A percentile compares a stretch with the other conserved stretches of the same genome.
Evolutionary conservation across 2,329 filamentous ascomycete species (phyloP).

Genomic region (Chaetomium sp.): DNA sequence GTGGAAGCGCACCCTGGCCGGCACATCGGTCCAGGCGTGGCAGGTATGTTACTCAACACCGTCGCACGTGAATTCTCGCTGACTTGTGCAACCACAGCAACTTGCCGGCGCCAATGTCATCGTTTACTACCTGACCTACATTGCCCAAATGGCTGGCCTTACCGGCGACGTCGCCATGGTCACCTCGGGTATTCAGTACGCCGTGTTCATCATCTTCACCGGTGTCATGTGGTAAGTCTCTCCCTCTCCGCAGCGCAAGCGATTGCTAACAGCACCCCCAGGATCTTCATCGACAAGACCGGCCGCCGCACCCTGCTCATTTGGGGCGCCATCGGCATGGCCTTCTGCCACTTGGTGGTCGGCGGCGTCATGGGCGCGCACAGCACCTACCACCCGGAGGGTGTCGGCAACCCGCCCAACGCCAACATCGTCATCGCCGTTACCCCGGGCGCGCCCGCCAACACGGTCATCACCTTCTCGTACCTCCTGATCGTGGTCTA

Average conservation of each 20-base stretch:
- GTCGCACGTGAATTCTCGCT: neutral
- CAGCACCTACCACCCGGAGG: constrained; percentile 39
- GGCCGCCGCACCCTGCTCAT: constrained; percentile 35
- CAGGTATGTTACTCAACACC: constrained; percentile 41
- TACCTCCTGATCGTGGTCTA: constrained; percentile 67
- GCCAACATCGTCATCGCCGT: constrained; percentile 58
- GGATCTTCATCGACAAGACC: constrained; percentile 47
- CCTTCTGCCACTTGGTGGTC: constrained; percentile 45
- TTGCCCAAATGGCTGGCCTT: constrained; percentile 62
- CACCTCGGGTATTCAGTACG: constrained; percentile 50
- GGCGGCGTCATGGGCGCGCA: constrained; percentile 48
- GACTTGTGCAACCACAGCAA: constrained; percentile 42
- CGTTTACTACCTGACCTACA: constrained; percentile 62
- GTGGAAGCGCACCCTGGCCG: constrained; percentile 60
- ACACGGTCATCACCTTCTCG: constrained; percentile 66
- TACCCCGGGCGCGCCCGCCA: constrained; percentile 51
- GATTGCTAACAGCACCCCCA: neutral
- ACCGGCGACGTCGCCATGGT: constrained; percentile 48
- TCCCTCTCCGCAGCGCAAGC: too few relatives aligned
- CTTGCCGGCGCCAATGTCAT: constrained; percentile 56
- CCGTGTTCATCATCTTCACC: constrained; percentile 50
- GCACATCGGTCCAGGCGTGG: constrained; percentile 60
- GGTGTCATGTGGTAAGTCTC: constrained; percentile 43
- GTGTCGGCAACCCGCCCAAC: constrained; percentile 38
- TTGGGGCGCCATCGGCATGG: constrained; percentile 34